A percentile compares a stretch with the other conserved stretches of the same genome.
phyloP scores from a whole-genome alignment of 352 stramenopile species.

The Lagenidium giganteum region DNA sequence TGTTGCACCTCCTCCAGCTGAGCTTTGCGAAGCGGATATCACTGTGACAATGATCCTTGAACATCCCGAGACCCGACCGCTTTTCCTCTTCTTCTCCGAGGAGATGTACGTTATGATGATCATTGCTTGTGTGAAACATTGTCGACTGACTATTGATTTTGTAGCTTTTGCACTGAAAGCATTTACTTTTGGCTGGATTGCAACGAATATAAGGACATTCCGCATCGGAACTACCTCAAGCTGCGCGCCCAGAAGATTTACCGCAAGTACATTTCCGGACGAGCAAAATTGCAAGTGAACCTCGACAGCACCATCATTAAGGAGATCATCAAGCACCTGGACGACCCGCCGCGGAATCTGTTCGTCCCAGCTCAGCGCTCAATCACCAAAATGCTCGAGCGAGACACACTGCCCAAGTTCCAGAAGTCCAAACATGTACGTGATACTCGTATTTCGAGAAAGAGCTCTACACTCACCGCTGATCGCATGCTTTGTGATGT shows the following conservation, averaged over 20 bases:
- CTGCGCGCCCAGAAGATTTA: conserved; percentile 76
- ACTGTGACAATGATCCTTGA: conserved; percentile 57
- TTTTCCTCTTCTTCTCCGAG: conserved; percentile 72
- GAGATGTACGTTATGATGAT: conserved; percentile 51
- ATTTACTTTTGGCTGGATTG: conserved; percentile 85
- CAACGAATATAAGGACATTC: conserved; percentile 79
- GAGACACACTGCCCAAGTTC: conserved; percentile 72
- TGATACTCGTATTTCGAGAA: not conserved
- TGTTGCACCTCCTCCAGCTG: not conserved
- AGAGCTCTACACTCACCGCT: not conserved
- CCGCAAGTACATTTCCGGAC: conserved; percentile 66
- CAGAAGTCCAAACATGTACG: conserved; percentile 63
- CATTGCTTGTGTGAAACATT: not conserved
- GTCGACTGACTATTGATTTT: no score
- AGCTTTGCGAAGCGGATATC: conserved; percentile 32
- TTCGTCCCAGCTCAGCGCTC: conserved; percentile 53
- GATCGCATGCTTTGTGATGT: conserved; percentile 1
- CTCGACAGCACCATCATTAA: conserved; percentile 47
- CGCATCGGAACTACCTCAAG: conserved; percentile 68
- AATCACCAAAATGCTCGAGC: conserved; percentile 76
- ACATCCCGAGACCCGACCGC: conserved; percentile 46
- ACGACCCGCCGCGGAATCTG: conserved; percentile 49
- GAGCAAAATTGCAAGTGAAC: conserved; percentile 68
- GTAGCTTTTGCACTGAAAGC: conserved; percentile 71
- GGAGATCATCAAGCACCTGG: conserved; percentile 49